A percentile compares a stretch with the other conserved stretches of the same genome.
Conservation (phyloP, 179 eudicot genomes). For the Monotropa hypopitys region DNA sequence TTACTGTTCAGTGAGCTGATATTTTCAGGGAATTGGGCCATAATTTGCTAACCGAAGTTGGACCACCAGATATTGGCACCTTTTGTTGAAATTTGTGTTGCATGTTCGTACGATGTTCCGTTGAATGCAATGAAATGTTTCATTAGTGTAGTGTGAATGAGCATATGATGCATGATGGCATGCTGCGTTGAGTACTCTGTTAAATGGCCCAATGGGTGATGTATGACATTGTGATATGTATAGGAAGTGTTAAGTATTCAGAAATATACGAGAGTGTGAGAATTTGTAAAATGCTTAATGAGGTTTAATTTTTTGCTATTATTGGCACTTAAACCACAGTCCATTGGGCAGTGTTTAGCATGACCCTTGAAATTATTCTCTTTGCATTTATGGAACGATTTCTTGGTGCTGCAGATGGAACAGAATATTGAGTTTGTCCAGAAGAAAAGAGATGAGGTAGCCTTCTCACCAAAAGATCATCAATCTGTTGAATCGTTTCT, state of each 20-base stretch:
- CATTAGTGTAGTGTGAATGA: background rate
- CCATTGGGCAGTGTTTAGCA: too few relatives aligned
- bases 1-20: background rate
- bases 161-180: background rate
- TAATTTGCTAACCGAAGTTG: background rate
- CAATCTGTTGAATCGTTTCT: conserved; percentile 67
- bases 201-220: background rate
- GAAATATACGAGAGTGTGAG: too few relatives aligned
- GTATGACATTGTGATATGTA: background rate
- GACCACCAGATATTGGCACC: background rate
- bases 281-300: too few relatives aligned
- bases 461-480: conserved; percentile 77
- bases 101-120: background rate
- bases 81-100: background rate
- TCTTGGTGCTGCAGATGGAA: conserved; percentile 48
- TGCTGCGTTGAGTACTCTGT: background rate
- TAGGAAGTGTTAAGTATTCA: too few relatives aligned
- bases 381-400: background rate
- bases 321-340: too few relatives aligned
- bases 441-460: conserved; percentile 71
- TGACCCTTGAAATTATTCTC: background rate
- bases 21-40: background rate
- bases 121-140: background rate
- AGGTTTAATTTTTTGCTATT: too few relatives aligned
- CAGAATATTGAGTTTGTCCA: conserved; percentile 78